Base-by-base conservation (phyloP, 23 red algal species). In the Pyropia haitanensis region DNA sequence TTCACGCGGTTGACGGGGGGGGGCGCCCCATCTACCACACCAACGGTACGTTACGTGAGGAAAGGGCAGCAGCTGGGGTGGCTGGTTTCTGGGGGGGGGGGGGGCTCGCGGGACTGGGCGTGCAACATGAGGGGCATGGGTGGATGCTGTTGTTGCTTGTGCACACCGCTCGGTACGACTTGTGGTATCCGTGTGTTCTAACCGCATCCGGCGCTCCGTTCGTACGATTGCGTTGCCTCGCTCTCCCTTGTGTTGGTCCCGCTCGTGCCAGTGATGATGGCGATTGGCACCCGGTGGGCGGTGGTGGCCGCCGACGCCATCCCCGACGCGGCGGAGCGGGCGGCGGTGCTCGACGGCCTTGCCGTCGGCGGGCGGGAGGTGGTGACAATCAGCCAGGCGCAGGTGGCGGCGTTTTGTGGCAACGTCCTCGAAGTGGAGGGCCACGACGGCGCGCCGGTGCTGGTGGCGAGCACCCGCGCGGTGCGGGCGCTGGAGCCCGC, bases 1-100 rank as follows among this genome's bases (percentile, higher is more conserved):
- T 96, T 61, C 56, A 21, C 23, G 61, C 90, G 1, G 65, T 67
- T 18, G 90, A 95, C 49, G 68, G 56, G 21, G 39, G 59, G 17
- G 61, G 64, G 9, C 72, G 91, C 52, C 83, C 91, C 14, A 96
- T 96, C 46, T 96, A 96, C 62, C 91, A 96, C 65, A 96, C 91
- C 18, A 96, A 96, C 33, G 39, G 39, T 46, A 9, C 39, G 39
- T 46, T 46, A 1, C 39, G 4, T 9, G 39, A 13, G 39, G 8
- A 13, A 46, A 4, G 8, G 8, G 39, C 4, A n/a, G 39, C 7
- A 46, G 39, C n/a, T n/a, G 4, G 7, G 39, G 39, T 46, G 39
- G 4, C 2, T 12, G 39, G 10, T 46, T 7, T n/a, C n/a, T 46
- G 8, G 39, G 4, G 2, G 2, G 8, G 39, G 39, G 39, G 8